Conservation (phyloP, 345 rosid genomes). For the Durio zibethinus region DNA sequence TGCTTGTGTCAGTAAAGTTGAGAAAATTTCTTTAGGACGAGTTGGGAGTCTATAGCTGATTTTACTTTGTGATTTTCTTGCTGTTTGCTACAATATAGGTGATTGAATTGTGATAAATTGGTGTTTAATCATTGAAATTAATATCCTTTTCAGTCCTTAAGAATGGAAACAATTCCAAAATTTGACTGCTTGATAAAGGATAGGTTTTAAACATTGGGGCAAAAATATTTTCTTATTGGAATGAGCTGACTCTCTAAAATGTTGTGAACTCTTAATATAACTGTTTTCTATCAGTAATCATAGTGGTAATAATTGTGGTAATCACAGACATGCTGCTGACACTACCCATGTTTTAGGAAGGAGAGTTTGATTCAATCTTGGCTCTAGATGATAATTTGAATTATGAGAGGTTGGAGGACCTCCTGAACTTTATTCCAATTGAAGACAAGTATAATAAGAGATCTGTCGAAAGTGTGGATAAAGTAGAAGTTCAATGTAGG, state of each 20-base stretch:
- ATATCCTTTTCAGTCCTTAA: not conserved
- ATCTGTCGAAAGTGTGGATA: constrained; percentile 34
- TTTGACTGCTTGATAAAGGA: not conserved
- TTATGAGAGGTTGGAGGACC: constrained; percentile 37
- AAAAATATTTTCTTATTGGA: not conserved
- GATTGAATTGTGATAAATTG: not conserved
- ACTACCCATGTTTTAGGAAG: constrained; percentile 33
- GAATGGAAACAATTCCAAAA: not conserved
- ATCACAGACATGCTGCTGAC: constrained; percentile 8
- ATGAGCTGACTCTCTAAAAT: not conserved
- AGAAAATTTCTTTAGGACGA: not conserved
- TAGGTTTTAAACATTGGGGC: not conserved
- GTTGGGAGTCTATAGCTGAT: not conserved
- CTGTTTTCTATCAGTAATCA: constrained; percentile 7
- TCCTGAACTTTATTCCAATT: constrained; percentile 43
- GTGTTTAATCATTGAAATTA: not conserved
- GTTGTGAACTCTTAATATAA: not conserved
- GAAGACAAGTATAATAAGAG: constrained; percentile 25
- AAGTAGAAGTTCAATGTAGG: constrained; percentile 30
- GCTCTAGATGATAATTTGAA: constrained; percentile 22
- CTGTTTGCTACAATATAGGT: not conserved
- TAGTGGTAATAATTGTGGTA: not conserved
- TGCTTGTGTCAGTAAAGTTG: not conserved
- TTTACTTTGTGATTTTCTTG: not conserved
- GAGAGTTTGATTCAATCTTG: constrained; percentile 24